Evolutionary conservation across 2,329 filamentous ascomycete species (phyloP).

Genomic region (Aspergillus vadensis): DNA sequence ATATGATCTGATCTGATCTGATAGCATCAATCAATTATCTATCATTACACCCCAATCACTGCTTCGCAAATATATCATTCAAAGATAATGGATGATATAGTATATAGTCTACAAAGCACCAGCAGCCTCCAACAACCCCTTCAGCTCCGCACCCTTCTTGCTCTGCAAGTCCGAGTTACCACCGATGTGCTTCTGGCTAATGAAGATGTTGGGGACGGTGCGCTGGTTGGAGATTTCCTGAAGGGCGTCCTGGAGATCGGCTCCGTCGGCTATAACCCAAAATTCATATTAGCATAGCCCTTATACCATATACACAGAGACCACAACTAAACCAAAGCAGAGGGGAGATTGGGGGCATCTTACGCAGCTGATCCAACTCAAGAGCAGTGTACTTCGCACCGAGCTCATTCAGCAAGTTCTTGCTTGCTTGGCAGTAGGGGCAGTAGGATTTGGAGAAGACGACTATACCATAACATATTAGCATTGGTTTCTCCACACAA

Average conservation of each 20-base stretch:
- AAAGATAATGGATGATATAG: too few species aligned
- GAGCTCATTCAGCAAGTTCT: conserved; percentile 69
- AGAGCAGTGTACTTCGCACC: conserved; percentile 73
- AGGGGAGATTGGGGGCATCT: too few species aligned
- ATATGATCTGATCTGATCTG: not conserved
- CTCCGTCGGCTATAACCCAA: conserved; percentile 68
- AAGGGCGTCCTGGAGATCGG: conserved; percentile 80
- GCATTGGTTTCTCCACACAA: not conserved
- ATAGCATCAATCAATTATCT: not conserved
- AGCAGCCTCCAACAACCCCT: conserved; percentile 64
- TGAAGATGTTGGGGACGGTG: conserved; percentile 96
- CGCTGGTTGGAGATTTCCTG: conserved; percentile 77
- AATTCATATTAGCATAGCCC: too few species aligned
- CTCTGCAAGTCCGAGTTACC: conserved; percentile 88
- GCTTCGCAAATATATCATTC: too few species aligned
- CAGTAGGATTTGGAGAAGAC: conserved; percentile 98
- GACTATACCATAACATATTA: conserved; percentile 46
- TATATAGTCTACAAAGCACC: conserved; percentile 65
- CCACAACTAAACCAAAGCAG: too few species aligned
- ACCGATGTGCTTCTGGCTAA: conserved; percentile 86
- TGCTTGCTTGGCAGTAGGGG: conserved; percentile 83
- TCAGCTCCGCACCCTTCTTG: conserved; percentile 63
- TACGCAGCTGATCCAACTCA: conserved; percentile 85
- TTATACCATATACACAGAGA: too few species aligned
- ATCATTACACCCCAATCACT: not conserved